Base-by-base conservation (phyloP, 23 red algal species). In the Gracilariopsis chorda region DNA sequence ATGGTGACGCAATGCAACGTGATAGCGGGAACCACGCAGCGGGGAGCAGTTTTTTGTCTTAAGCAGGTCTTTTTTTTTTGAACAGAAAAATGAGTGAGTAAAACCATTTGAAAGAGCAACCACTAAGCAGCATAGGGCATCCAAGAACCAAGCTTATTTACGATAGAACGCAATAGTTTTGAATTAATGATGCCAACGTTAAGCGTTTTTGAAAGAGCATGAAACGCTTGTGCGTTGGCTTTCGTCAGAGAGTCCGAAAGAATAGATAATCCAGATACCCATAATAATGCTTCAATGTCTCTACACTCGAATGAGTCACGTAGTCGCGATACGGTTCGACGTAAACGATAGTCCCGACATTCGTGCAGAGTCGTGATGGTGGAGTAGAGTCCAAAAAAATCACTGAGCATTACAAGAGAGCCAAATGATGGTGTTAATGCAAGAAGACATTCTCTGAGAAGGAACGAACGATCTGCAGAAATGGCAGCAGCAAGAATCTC, bases 301-400 rank as follows among this genome's bases (percentile, higher is more conserved):
- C 72, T 43, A 42, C 27, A 78, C 48, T 78, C 72, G 21, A 78
- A 78, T 1, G 72, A 78, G 16, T 78, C 72, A 34, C 72, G 43
- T 1, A 78, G 24, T 1, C 41, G 21, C 0, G 43, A 53, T 1
- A 48, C 72, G 2, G 72, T 78, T 16, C 27, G 72, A 14, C 43
- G 72, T 43, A 78, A 52, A n/a, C 72, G 72, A 17, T 78, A 78
- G 72, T 78, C 43, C 4, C 36, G 40, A 28, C 70, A 46, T 46
- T 76, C 29, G 35, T 76, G 46, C 14, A 76, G 35, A 2, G 70
- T 46, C 5, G 70, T 76, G 14, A 76, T 76, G 1, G 70, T 21
- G 13, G 21, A 32, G 33, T 78, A 78, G 1, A 78, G 48, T 55
- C 14, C 49, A n/a, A n/a, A n/a, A n/a, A n/a, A 68, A 68, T 39